Evolutionary conservation across 495 filamentous ascomycete genomes (phyloP).

Genomic region (Xylaria acuta): DNA sequence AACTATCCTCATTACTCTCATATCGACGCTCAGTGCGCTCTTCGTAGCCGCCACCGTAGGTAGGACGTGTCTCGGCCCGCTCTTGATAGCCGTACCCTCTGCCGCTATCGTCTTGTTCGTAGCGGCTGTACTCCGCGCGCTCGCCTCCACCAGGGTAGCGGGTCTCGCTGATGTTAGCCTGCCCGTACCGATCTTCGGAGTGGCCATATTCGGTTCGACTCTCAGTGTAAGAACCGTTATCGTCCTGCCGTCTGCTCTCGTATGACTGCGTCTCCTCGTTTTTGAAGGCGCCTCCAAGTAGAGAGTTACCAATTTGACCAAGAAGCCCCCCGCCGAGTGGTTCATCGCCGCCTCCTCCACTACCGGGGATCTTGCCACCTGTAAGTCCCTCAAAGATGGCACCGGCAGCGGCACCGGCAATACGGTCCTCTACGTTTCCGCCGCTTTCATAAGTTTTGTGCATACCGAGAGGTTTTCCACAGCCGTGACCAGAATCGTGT

Average conservation of each 20-base stretch:
- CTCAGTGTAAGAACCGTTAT: slow-evolving; percentile 52
- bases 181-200: slow-evolving; percentile 53
- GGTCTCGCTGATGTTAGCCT: slow-evolving; percentile 54
- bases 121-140: slow-evolving; percentile 52
- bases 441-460: slow-evolving; percentile 50
- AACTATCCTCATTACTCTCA: slow-evolving; percentile 37
- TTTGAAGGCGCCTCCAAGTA: slow-evolving; percentile 54
- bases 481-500: slow-evolving; percentile 84
- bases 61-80: slow-evolving; percentile 36
- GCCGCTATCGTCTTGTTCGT: slow-evolving; percentile 48
- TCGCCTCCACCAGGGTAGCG: slow-evolving; percentile 51
- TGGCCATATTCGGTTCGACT: slow-evolving; percentile 53
- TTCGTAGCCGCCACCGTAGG: slow-evolving; percentile 41
- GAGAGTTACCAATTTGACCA: slow-evolving; percentile 50
- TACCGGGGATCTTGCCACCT: slow-evolving; percentile 43
- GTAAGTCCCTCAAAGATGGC: slow-evolving; percentile 56
- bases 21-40: slow-evolving; percentile 46
- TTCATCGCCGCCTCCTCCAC: slow-evolving; percentile 36
- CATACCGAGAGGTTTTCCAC: slow-evolving; percentile 63
- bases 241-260: slow-evolving; percentile 40
- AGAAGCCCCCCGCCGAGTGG: slow-evolving; percentile 49
- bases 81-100: slow-evolving; percentile 46
- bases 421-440: slow-evolving; percentile 51
- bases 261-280: slow-evolving; percentile 51
- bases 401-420: slow-evolving; percentile 51